Conservation (phyloP, 1,284 basidiomycete genomes). For the Rhodotorula sp. region DNA sequence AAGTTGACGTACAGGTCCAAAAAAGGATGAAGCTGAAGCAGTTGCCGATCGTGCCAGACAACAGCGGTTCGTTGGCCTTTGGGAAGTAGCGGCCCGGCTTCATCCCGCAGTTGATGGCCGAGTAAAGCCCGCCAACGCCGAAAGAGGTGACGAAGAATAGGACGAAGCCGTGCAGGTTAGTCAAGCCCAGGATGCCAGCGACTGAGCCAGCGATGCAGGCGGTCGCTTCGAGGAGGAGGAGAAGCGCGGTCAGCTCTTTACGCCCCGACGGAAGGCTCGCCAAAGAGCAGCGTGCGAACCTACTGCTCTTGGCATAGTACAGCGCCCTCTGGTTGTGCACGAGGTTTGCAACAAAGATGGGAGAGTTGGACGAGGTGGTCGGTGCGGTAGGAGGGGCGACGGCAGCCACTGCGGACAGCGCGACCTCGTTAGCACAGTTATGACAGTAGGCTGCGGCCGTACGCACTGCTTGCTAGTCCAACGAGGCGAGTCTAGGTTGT, state of each 20-base stretch:
- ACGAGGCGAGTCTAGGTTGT: too few species aligned
- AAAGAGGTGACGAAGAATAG: conserved; percentile 60
- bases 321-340: conserved; percentile 19
- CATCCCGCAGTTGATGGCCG: conserved; percentile 50
- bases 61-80: conserved; percentile 46
- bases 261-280: conserved; percentile 47
- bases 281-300: neutral
- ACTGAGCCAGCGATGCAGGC: conserved; percentile 78
- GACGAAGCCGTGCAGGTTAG: conserved; percentile 75
- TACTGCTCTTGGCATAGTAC: conserved; percentile 36
- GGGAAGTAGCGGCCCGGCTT: conserved; percentile 57
- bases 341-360: conserved; percentile 26
- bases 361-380: conserved; percentile 1
- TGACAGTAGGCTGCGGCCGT: too few species aligned
- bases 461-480: neutral
- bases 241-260: conserved; percentile 54
- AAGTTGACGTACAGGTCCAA: conserved; percentile 31
- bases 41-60: conserved; percentile 31
- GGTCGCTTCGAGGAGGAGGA: conserved; percentile 53
- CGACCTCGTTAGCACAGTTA: neutral
- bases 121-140: conserved; percentile 42
- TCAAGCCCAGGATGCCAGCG: conserved; percentile 79
- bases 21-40: conserved; percentile 36
- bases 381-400: conserved; percentile 1
- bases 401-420: neutral